A percentile compares a stretch with the other conserved stretches of the same genome.
Evolutionary conservation across 164 flowering plant genomes (phyloP).

Genomic region (Buxus sempervirens): DNA sequence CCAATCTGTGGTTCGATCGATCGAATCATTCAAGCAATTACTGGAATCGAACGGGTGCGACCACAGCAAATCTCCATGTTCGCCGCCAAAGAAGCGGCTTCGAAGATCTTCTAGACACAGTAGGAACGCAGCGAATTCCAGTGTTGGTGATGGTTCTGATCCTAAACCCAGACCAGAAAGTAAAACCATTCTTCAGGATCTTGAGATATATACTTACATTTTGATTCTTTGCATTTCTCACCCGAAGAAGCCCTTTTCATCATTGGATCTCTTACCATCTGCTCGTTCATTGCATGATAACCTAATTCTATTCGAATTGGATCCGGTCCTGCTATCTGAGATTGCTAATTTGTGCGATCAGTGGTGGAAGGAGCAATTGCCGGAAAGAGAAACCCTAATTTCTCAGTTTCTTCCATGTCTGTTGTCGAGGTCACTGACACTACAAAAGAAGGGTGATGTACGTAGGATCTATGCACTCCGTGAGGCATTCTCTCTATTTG

Average conservation of each 20-base stretch:
- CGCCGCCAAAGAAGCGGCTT: slow-evolving; percentile 66
- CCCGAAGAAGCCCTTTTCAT: slow-evolving; percentile 45
- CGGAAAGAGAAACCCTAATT: slow-evolving; percentile 65
- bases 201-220: slow-evolving; percentile 48
- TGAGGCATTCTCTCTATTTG: slow-evolving; percentile 77
- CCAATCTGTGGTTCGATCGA: slow-evolving; percentile 41
- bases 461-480: slow-evolving; percentile 67
- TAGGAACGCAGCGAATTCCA: slow-evolving; percentile 14
- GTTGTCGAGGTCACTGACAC: slow-evolving; percentile 63
- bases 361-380: slow-evolving; percentile 81
- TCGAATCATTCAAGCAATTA: slow-evolving; percentile 36
- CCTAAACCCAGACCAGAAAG: slow-evolving; percentile 1
- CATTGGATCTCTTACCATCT: slow-evolving; percentile 43
- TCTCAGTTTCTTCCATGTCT: slow-evolving; percentile 74
- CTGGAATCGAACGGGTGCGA: slow-evolving; percentile 7
- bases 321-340: slow-evolving; percentile 43
- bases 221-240: slow-evolving; percentile 50
- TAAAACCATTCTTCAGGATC: slow-evolving; percentile 23
- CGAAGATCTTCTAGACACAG: slow-evolving; percentile 47
- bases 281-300: slow-evolving; percentile 64
- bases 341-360: slow-evolving; percentile 69
- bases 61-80: slow-evolving; percentile 24
- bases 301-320: slow-evolving; percentile 62
- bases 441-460: slow-evolving; percentile 71
- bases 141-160: neutral